phyloP scores from a whole-genome alignment of 2,329 filamentous ascomycete species.

The Magnaporthiopsis rhizophila region DNA sequence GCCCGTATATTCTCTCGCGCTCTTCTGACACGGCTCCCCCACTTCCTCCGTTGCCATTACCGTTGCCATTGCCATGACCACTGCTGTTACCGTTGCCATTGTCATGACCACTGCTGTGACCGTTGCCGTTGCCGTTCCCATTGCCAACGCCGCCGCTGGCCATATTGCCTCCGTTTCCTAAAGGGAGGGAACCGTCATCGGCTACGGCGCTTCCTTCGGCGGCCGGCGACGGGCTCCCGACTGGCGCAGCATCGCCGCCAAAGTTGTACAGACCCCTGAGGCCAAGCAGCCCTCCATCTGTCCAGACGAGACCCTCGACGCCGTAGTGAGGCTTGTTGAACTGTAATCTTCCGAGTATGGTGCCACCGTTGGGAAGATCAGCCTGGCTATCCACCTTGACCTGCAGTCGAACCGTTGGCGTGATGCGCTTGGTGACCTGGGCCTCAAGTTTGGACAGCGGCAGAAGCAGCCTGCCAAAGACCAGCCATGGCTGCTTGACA shows the following conservation, averaged over 20 bases:
- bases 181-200: conserved; percentile 16
- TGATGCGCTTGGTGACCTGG: conserved; percentile 70
- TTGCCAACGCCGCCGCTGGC: background rate
- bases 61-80: conserved; percentile 11
- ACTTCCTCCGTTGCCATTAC: background rate
- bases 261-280: conserved; percentile 92
- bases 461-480: conserved; percentile 74
- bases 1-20: conserved; percentile 60
- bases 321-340: conserved; percentile 84
- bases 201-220: conserved; percentile 21
- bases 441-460: conserved; percentile 82
- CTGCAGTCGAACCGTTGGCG: conserved; percentile 69
- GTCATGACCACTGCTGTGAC: conserved; percentile 9
- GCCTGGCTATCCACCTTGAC: conserved; percentile 71
- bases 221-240: background rate
- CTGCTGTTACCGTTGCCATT: background rate
- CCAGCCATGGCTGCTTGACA: conserved; percentile 32
- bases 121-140: background rate
- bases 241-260: conserved; percentile 51
- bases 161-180: conserved; percentile 10
- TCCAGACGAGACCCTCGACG: conserved; percentile 83
- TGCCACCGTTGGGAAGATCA: conserved; percentile 66
- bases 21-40: conserved; percentile 21
- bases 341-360: conserved; percentile 63
- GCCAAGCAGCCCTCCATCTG: conserved; percentile 83